Evolutionary conservation across 345 rosid genomes (phyloP).

Genomic region (Excoecaria cochinchinensis): DNA sequence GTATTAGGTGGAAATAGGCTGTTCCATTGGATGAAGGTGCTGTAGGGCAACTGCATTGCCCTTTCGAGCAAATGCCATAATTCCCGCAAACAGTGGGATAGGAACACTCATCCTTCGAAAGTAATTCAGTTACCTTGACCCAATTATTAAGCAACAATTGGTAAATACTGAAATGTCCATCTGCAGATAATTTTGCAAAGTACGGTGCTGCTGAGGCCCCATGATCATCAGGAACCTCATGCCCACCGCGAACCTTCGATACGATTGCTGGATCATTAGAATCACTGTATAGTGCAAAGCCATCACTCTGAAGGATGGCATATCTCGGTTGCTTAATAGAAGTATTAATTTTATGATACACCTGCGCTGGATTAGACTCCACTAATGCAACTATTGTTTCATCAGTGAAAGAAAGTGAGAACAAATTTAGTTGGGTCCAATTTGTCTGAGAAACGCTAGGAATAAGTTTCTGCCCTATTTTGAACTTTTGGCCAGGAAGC

Average conservation of each 20-base stretch:
- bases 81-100: constrained; percentile 36
- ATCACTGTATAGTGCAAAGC: constrained; percentile 1
- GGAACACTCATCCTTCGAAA: constrained; percentile 14
- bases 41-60: constrained; percentile 30
- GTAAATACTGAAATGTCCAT: constrained; percentile 33
- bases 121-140: constrained; percentile 23
- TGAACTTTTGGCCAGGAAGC: constrained; percentile 34
- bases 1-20: constrained; percentile 23
- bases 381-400: constrained; percentile 21
- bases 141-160: neutral
- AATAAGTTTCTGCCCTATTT: constrained; percentile 14
- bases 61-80: constrained; percentile 31
- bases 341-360: neutral
- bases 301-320: constrained; percentile 13
- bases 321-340: constrained; percentile 1
- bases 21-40: neutral
- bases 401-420: constrained; percentile 20
- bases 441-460: constrained; percentile 16
- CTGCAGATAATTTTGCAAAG: constrained; percentile 20
- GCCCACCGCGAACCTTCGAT: too few relatives aligned
- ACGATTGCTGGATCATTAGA: neutral
- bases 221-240: too few relatives aligned
- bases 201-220: constrained; percentile 4
- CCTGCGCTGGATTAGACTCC: constrained; percentile 17
- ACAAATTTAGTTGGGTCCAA: constrained; percentile 14